Base-by-base conservation (phyloP, 352 stramenopile genomes). In the Phytopythium sindhum region DNA sequence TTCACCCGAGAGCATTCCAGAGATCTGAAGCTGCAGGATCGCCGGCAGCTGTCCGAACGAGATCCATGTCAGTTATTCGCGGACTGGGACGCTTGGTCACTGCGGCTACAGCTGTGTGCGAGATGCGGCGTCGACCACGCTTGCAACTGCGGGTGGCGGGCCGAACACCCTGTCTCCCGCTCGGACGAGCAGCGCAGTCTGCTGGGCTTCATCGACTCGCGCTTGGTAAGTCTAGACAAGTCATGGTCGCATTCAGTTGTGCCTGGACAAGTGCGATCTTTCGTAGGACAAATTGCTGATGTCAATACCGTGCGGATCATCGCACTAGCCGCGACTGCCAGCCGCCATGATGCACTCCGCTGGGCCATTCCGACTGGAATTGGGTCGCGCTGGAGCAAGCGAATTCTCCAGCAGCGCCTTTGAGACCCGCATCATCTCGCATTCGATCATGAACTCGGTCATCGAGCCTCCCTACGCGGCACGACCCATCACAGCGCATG, bases 401-500 rank as follows among this genome's bases (percentile, higher is more conserved):
- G 14, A 6, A n/a, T 15, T 28, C 17, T 7, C 39, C 2, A 12
- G 14, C 6, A 24, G 19, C 28, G 3, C 23, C 47, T 72, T 86
- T 15, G 61, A 72, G 12, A 66, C 68, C 23, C 15, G 57, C 31
- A 70, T 86, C 31, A 64, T 66, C 10, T 61, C 58, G 14, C 74
- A 77, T 53, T 73, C 82, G 24, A 52, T 81, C 15, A 65, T 78
- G 21, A 65, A 72, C 29, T 67, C 74, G 2, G 69, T 80, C 51
- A 55, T 88, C 42, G 78, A 89, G 66, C 58, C 65, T 6, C 67
- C 73, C 19, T 79, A 75, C 29, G 72, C 69, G 15, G 80, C 82
- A 53, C 21, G 60, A 17, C 11, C 42, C 17, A 26, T n/a, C 21
- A 10, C 37, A 14, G 2, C 12, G 4, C 37, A 44, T 39, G 33